Evolutionary conservation across 2,329 filamentous ascomycete genomes (phyloP).

Genomic region (Aureobasidium sp.): DNA sequence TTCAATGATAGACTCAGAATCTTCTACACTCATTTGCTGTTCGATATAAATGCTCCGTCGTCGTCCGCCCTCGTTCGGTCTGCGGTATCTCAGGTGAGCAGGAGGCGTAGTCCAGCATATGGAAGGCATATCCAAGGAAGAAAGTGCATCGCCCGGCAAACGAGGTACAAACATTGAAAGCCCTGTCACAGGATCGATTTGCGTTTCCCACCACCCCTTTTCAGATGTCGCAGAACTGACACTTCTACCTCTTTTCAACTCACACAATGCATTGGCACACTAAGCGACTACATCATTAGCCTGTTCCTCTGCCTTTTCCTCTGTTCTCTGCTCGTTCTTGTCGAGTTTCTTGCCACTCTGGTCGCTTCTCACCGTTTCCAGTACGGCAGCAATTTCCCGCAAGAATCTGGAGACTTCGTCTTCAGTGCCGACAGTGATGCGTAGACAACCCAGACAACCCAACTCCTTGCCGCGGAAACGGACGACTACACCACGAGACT

Average conservation of each 20-base stretch:
- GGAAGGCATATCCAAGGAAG: not conserved
- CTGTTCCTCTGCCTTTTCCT: slow-evolving; percentile 41
- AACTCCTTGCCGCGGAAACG: slow-evolving; percentile 88
- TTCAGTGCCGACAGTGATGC: slow-evolving; percentile 89
- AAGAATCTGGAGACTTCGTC: slow-evolving; percentile 76
- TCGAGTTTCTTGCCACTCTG: slow-evolving; percentile 24
- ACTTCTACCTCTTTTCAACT: not conserved
- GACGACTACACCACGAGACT: slow-evolving; percentile 82
- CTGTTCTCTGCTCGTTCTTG: slow-evolving; percentile 28
- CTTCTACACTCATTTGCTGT: too few relatives aligned
- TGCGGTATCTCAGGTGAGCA: not conserved
- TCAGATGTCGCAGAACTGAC: not conserved
- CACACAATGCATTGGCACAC: not conserved
- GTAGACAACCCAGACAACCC: slow-evolving; percentile 79
- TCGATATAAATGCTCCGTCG: too few relatives aligned
- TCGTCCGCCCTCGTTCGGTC: not conserved
- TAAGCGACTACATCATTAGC: slow-evolving; percentile 45
- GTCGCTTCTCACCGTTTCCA: slow-evolving; percentile 43
- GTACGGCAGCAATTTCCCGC: slow-evolving; percentile 52
- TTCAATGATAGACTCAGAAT: too few relatives aligned
- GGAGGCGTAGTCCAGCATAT: not conserved
- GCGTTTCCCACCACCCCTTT: not conserved
- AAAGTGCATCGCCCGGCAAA: not conserved
- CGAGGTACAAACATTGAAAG: not conserved
- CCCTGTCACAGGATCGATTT: not conserved